These are phyloP conservation scores for Mycena sanguinolenta DNA, from an alignment of 768 basidiomycete species.

Conservation along the genomic window DNA sequence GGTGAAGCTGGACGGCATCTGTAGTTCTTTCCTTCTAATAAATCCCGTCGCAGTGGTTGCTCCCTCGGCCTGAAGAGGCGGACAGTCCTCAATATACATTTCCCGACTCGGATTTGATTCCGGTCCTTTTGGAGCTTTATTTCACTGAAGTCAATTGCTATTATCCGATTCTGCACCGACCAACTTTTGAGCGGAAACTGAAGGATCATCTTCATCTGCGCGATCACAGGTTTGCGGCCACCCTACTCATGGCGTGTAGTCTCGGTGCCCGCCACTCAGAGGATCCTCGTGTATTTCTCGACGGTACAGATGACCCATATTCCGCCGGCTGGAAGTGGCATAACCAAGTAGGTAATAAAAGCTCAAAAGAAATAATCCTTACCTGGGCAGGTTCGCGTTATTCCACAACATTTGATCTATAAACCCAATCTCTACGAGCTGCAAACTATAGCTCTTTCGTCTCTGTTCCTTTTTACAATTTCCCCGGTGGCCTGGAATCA, in stretches of 20 bases:
- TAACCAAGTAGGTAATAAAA: slow-evolving; percentile 40
- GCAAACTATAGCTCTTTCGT: slow-evolving; percentile 41
- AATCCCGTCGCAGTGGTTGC: slow-evolving; percentile 20
- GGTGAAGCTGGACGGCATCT: slow-evolving; percentile 46
- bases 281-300: slow-evolving; percentile 69
- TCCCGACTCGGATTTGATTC: slow-evolving; percentile 67
- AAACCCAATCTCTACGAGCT: slow-evolving; percentile 37
- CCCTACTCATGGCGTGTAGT: slow-evolving; percentile 53
- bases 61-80: slow-evolving; percentile 38
- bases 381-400: slow-evolving; percentile 43
- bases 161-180: slow-evolving; percentile 79
- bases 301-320: slow-evolving; percentile 55
- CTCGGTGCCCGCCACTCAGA: slow-evolving; percentile 71
- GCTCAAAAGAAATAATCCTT: slow-evolving; percentile 13
- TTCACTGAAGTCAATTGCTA: slow-evolving; percentile 65
- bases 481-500: slow-evolving; percentile 75
- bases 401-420: slow-evolving; percentile 32
- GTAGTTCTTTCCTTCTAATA: not conserved
- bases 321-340: slow-evolving; percentile 77
- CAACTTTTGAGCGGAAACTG: slow-evolving; percentile 71
- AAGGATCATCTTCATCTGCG: slow-evolving; percentile 62
- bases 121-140: slow-evolving; percentile 62
- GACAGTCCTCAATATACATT: slow-evolving; percentile 53
- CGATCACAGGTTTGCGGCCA: slow-evolving; percentile 60
- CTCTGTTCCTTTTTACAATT: slow-evolving; percentile 58